Evolutionary conservation across 768 basidiomycete species (phyloP), one percentile per base, ranked within the genome.

Genomic region (Boletus rex-veris): DNA sequence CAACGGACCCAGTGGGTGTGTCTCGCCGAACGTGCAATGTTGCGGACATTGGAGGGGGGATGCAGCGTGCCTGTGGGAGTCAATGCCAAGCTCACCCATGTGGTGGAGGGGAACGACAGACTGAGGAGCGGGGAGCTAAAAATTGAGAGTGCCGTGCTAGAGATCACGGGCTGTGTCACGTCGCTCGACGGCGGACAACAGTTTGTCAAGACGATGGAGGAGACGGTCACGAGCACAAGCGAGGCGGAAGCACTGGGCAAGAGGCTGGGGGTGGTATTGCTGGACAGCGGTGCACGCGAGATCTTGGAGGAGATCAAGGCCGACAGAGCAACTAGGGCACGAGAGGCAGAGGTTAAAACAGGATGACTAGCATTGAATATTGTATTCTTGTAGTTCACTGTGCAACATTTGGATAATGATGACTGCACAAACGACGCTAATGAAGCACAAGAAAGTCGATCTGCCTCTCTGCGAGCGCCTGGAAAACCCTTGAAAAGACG

Each of bases 31-130:
- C 82, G 97, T 14, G 90, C 88, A 1, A 88, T 90, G 70, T 75
- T 98, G 58, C 78, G 87, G n/a, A 85, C 87, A 21, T 77, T 98
- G 48, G 97, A 98, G 71, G 97, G 97, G 28, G 97, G 97, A 24
- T 99, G 97, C 73, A 94, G 91, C 57, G 95, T 99, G 0, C 96
- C 96, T 3, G 94, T 99, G 15, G 96, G 95, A 4, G 86, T 92
- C 28, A 74, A 77, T 47, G 85, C 83, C 28, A 72, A 67, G 43
- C 69, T 88, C 52, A 68, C 70, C 15, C 64, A 66, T 11, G 58
- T 60, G 6, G 62, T 63, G 12, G 64, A 63, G 37, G 70, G 72
- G n/a, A 57, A 67, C 5, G 69, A 72, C 11, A 65, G 65, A 39
- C 48, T 66, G 57, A 55, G 53, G 44, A 73, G 66, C 24, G 75